Evolutionary conservation across 805 yeast species (phyloP), one percentile per base, ranked within the genome.

Genomic region (Lachancea thermotolerans): DNA sequence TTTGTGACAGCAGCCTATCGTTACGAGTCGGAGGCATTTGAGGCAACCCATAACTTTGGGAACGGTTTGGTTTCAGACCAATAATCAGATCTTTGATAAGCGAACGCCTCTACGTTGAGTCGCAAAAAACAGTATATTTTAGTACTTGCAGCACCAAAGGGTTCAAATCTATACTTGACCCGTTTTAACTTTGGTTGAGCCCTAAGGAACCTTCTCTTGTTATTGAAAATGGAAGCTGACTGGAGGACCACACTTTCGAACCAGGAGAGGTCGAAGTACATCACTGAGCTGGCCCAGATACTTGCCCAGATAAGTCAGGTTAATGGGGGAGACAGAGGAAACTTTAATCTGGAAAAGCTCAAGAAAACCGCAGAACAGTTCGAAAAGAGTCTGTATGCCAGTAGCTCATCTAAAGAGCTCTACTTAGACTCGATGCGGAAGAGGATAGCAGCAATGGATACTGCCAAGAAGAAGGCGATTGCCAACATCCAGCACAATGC

Each of bases 361-460:
- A 74, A 72, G 54, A 64, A 71, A 3, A 69, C 79, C 53, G 88
- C 89, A 3, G 82, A 79, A 54, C 86, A 82, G 56, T 82, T 81
- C 53, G 93, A 84, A 58, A 76, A 79, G 47, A 78, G 72, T 53
- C 75, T 87, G 18, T 83, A 73, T 58, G 71, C 73, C 45, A 78
- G 78, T 46, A 71, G 86, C 10, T 70, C 72, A 9, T 68, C 77
- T 16, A 77, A 78, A 52, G 77, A 74, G 43, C 81, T 79, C 49
- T 84, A 84, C 56, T 64, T 75, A 45, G 76, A 73, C 39, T 65
- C 69, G 37, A 68, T 77, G 62, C 66, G 69, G 51, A 71, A 71
- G 40, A 69, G 69, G 41, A 73, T 71, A 35, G 67, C 71, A 58
- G 59, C 67, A 57, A 53, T 62, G 68, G 71, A 58, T 57, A 70